Base-by-base conservation (phyloP, 352 stramenopile species). In the Plasmopara viticola region DNA sequence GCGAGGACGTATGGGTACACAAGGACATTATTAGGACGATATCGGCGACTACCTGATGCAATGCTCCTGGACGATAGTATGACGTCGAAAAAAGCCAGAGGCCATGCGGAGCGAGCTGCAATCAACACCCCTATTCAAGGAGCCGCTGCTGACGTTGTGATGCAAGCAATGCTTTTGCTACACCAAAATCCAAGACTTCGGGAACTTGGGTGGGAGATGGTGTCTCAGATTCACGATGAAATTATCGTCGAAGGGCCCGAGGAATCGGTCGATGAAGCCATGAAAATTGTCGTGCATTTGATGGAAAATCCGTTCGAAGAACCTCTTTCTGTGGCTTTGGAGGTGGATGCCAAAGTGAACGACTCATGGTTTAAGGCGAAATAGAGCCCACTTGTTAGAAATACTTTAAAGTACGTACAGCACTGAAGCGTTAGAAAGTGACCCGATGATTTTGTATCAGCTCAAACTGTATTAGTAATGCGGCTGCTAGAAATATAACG, bases 71-170 rank as follows among this genome's bases (percentile, higher is more conserved):
- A 70, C 34, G 76, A 77, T 30, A 74, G 67, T 34, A 70, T 92
- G 15, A 63, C 70, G 2, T 58, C 68, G 28, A 87, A 85, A 50
- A 89, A 88, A 51, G 71, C 81, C 13, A 86, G 78, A 64, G 71
- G 72, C 2, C 94, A 98, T 50, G 90, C 84, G 13, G 78, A 98
- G 51, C 82, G 97, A 17, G 97, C 96, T 1, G 97, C 96, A 14
- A 99, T 99, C 68, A 99, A 99, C 68, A 99, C 97, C n/a, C 97
- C 97, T 13, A 99, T 99, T 51, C 86, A 95, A 48, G 97, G 97
- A 20, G 95, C 95, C 25, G 97, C 97, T 3, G 97, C 97, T 0
- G 96, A 99, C 59, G 89, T 99, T 7, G 97, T 98, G 0, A 99
- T 99, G 95, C 96, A 98, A 64, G 97, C 96, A 4, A 99, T 99